Base-by-base conservation (phyloP, 768 basidiomycete genomes). In the Dictyophora rubrovolvata region DNA sequence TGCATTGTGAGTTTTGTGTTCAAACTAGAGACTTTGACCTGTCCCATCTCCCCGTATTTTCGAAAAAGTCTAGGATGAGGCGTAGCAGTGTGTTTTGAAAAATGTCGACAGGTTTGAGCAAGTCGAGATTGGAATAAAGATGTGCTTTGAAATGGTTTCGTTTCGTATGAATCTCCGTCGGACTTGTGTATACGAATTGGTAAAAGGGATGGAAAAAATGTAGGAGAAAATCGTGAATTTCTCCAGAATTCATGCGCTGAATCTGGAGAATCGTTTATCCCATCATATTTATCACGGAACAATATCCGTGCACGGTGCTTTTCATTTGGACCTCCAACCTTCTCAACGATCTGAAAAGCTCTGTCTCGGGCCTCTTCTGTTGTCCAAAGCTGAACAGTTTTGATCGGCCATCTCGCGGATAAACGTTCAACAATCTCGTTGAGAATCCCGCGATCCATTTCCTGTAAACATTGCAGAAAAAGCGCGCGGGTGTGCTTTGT, bases 241-340 rank as follows among this genome's bases (percentile, higher is more conserved):
- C 73, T 65, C 88, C 89, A 90, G 65, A 83, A 90, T 14, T 65
- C 63, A 18, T 69, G 70, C 58, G 74, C 73, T 3, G 77, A 76
- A 17, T 74, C 67, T 42, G 20, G 59, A 36, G 21, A 64, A 54
- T 58, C 59, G 7, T 63, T 63, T 11, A 51, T 35, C 4, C 58
- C 18, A 59, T 42, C 42, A 4, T 57, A 59, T 1, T 42, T 59
- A 28, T 66, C 65, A 18, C 69, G 70, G 62, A 92, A 84, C 21
- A 93, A 69, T 0, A 83, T 85, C 35, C 75, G 72, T 0, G 82
- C 84, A 35, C 91, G 76, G 12, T 74, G 73, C 62, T 77, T 81
- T 70, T 93, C 91, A 60, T 71, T 72, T 5, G 75, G 72, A 0
- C 90, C 89, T 1, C 89, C 91, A 37, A 95, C 89, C 67, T 88